Conservation (phyloP, 176 grass and related monocot species). For the Calamus simplicifolius region DNA sequence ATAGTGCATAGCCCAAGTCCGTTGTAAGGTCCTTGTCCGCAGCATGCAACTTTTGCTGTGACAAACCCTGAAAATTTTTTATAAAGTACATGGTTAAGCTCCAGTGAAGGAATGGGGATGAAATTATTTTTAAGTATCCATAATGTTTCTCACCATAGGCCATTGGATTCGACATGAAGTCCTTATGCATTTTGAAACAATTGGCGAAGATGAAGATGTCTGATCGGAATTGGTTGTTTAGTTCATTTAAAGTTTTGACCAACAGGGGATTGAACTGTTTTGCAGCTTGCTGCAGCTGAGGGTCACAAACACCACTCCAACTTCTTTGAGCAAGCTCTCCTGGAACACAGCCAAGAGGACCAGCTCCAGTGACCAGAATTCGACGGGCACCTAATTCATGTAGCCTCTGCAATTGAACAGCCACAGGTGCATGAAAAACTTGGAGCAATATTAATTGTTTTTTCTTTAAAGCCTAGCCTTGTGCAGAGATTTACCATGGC, state of each 20-base stretch:
- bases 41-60: conserved; percentile 80
- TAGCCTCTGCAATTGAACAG: conserved; percentile 41
- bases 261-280: conserved; percentile 90
- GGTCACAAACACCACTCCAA: conserved; percentile 45
- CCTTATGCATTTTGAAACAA: conserved; percentile 50
- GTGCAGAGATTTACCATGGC: too few relatives aligned
- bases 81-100: not conserved
- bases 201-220: conserved; percentile 72
- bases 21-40: conserved; percentile 88
- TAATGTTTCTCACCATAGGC: conserved; percentile 44
- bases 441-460: not conserved
- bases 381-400: conserved; percentile 56
- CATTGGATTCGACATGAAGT: conserved; percentile 69
- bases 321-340: conserved; percentile 75
- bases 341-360: conserved; percentile 78
- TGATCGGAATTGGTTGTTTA: conserved; percentile 42
- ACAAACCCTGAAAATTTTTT: conserved; percentile 45
- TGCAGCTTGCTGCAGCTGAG: conserved; percentile 50
- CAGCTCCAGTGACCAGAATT: conserved; percentile 93
- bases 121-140: not conserved
- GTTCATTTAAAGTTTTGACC: conserved; percentile 26
- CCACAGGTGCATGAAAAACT: too few relatives aligned
- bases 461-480: too few relatives aligned
- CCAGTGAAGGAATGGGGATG: not conserved
- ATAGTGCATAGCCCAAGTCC: conserved; percentile 68